phyloP scores from a whole-genome alignment of 2,329 filamentous ascomycete genomes.

The Fusarium euwallaceae region DNA sequence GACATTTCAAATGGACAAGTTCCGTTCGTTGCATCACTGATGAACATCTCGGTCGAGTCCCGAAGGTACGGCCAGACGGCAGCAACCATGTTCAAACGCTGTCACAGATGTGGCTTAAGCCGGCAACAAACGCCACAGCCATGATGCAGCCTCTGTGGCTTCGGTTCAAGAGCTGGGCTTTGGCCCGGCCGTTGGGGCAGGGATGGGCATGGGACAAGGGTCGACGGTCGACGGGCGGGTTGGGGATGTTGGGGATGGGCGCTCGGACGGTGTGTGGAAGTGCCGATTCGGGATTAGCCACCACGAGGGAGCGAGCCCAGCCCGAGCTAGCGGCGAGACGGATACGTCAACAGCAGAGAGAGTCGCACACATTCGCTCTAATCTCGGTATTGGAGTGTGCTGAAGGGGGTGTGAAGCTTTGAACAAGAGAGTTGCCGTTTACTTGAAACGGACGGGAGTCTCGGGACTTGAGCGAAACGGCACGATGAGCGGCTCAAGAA shows the following conservation, averaged over 20 bases:
- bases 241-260: constrained; percentile 38
- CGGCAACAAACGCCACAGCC: constrained; percentile 15
- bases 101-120: constrained; percentile 19
- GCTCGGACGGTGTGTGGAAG: constrained; percentile 5
- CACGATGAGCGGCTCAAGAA: not conserved
- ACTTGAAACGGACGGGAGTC: constrained; percentile 5
- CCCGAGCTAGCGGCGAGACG: constrained; percentile 36
- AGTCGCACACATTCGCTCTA: constrained; percentile 24
- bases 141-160: constrained; percentile 36
- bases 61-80: constrained; percentile 40
- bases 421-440: constrained; percentile 3
- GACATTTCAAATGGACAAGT: constrained; percentile 24
- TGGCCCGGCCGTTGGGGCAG: constrained; percentile 45
- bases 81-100: constrained; percentile 1
- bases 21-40: constrained; percentile 27
- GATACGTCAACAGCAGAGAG: constrained; percentile 11
- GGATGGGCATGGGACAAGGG: constrained; percentile 37
- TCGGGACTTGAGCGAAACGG: not conserved
- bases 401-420: constrained; percentile 1
- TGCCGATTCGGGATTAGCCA: constrained; percentile 28
- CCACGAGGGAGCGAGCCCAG: constrained; percentile 18
- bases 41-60: constrained; percentile 44
- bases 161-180: constrained; percentile 39
- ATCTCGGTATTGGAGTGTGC: constrained; percentile 32
- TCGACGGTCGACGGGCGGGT: constrained; percentile 26